A percentile compares a stretch with the other conserved stretches of the same genome.
Evolutionary conservation across 2,329 filamentous ascomycete genomes (phyloP).

Genomic region (Boeremia lycopersici): DNA sequence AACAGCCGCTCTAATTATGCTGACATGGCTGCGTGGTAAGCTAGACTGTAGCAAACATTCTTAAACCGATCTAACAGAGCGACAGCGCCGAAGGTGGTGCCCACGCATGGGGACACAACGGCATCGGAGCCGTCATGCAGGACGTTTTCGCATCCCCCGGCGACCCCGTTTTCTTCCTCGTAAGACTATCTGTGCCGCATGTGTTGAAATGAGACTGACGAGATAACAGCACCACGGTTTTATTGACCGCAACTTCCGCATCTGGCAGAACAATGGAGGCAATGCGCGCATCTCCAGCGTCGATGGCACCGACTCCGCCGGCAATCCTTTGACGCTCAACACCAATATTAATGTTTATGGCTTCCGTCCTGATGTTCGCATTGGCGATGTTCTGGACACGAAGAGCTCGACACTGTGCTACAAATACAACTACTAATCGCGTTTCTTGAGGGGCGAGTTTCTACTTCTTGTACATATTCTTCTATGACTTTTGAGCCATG

Average conservation of each 20-base stretch:
- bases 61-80: background rate
- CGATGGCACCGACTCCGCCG: constrained; percentile 46
- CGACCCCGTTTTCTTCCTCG: constrained; percentile 54
- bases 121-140: constrained; percentile 43
- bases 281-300: constrained; percentile 38
- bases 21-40: constrained; percentile 30
- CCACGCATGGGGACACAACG: constrained; percentile 46
- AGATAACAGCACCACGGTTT: constrained; percentile 51
- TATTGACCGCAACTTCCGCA: constrained; percentile 58
- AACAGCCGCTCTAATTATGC: constrained; percentile 30
- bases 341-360: constrained; percentile 36
- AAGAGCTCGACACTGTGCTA: constrained; percentile 36
- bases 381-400: constrained; percentile 41
- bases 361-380: constrained; percentile 31
- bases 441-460: background rate
- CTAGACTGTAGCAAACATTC: background rate
- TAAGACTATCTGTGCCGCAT: background rate
- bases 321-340: constrained; percentile 34
- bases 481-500: too few relatives aligned
- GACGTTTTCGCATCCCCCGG: constrained; percentile 42
- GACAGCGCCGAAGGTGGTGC: constrained; percentile 36
- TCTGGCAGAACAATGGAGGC: constrained; percentile 46
- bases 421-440: constrained; percentile 41
- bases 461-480: background rate
- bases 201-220: background rate